Conservation (phyloP, 306 rosid species). For the Phaseolus lunatus region DNA sequence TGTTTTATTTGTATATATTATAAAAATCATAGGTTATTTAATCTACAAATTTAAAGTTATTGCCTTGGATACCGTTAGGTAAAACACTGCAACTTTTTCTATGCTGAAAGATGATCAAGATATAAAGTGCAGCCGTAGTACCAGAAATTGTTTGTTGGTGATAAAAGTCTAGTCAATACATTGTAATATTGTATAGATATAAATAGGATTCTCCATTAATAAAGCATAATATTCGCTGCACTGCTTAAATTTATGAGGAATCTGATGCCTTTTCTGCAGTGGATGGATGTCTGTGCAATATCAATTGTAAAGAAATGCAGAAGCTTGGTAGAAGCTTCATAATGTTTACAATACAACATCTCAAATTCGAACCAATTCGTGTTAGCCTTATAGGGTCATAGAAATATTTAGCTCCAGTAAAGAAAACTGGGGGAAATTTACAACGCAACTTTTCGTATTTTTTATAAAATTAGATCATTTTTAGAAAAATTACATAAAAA, state of each 20-base stretch:
- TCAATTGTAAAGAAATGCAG: background rate
- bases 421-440: no score
- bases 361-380: background rate
- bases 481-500: no score
- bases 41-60: background rate
- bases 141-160: conserved; percentile 40
- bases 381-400: background rate
- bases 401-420: no score
- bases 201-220: conserved; percentile 61
- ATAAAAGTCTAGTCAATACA: conserved; percentile 41
- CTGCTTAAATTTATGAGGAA: conserved; percentile 45
- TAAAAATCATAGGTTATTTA: background rate
- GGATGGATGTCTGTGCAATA: conserved; percentile 13
- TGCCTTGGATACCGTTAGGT: conserved; percentile 2
- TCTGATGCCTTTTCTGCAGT: conserved; percentile 56
- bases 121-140: conserved; percentile 24
- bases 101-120: background rate
- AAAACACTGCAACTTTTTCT: background rate
- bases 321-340: background rate
- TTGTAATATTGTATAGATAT: conserved; percentile 28
- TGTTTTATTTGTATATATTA: no score
- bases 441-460: no score
- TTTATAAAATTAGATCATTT: no score
- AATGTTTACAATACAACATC: background rate
- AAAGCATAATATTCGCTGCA: conserved; percentile 46